These are phyloP conservation scores for Nannochloropsis oceanica DNA, from an alignment of 108 stramenopile genomes.

Conservation along the genomic window DNA sequence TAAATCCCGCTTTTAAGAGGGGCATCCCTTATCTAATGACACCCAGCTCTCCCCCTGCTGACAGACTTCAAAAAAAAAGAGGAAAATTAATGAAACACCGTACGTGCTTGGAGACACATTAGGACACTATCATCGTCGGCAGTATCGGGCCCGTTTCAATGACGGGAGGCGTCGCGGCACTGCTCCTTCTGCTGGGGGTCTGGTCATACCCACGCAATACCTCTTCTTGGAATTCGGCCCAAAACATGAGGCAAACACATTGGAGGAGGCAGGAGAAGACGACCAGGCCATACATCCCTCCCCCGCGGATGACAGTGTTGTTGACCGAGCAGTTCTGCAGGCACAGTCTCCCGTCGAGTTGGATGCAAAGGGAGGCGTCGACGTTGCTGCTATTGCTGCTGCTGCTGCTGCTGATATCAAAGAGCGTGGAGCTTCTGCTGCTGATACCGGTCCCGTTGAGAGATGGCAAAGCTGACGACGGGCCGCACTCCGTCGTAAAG, in stretches of 20 bases:
- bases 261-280: background rate
- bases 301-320: background rate
- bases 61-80: no score
- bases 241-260: background rate
- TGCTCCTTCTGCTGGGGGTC: background rate
- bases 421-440: background rate
- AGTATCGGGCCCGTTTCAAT: no score
- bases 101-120: no score
- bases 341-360: background rate
- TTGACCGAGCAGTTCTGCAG: background rate
- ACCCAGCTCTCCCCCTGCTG: no score
- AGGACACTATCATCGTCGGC: no score
- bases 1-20: no score
- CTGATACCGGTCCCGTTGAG: background rate
- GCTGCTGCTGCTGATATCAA: background rate
- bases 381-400: no score
- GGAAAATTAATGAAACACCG: no score
- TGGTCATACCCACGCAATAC: background rate
- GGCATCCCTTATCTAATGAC: no score
- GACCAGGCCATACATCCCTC: background rate
- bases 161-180: no score
- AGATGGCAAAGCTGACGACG: background rate
- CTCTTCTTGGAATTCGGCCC: background rate
- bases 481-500: background rate
- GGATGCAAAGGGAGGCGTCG: background rate